These are phyloP conservation scores for Wickerhamomyces rabaulensis DNA, from an alignment of 805 yeast genomes.

Conservation along the genomic window DNA sequence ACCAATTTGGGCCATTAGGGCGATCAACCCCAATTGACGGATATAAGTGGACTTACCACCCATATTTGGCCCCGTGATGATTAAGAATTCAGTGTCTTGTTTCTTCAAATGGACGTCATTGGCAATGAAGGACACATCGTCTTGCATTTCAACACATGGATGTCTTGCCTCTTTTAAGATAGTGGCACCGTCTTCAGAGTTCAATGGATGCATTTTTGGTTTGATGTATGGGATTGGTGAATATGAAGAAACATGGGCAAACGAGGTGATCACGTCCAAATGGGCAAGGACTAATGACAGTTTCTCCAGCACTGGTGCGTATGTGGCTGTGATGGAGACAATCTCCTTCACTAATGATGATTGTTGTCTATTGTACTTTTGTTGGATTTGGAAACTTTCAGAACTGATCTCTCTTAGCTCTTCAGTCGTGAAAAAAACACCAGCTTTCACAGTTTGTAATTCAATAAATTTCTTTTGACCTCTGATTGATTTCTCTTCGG, in stretches of 20 bases:
- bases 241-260: constrained; percentile 77
- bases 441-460: constrained; percentile 89
- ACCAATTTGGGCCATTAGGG: constrained; percentile 85
- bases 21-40: constrained; percentile 82
- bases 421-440: constrained; percentile 82
- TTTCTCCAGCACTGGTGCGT: constrained; percentile 70
- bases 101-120: constrained; percentile 74
- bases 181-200: constrained; percentile 40
- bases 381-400: constrained; percentile 52
- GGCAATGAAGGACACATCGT: constrained; percentile 83
- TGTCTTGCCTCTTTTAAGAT: constrained; percentile 77
- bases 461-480: constrained; percentile 58
- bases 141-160: constrained; percentile 92
- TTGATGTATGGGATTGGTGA: constrained; percentile 80
- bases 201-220: constrained; percentile 62
- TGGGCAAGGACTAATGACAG: constrained; percentile 61
- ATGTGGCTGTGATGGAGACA: constrained; percentile 73
- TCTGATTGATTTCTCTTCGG: constrained; percentile 78
- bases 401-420: constrained; percentile 55
- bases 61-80: constrained; percentile 96
- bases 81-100: constrained; percentile 58
- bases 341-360: constrained; percentile 77
- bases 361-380: constrained; percentile 72
- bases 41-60: constrained; percentile 96
- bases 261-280: constrained; percentile 77